phyloP scores from a whole-genome alignment of 345 rosid species.

The Psidium friedrichsthalianum region DNA sequence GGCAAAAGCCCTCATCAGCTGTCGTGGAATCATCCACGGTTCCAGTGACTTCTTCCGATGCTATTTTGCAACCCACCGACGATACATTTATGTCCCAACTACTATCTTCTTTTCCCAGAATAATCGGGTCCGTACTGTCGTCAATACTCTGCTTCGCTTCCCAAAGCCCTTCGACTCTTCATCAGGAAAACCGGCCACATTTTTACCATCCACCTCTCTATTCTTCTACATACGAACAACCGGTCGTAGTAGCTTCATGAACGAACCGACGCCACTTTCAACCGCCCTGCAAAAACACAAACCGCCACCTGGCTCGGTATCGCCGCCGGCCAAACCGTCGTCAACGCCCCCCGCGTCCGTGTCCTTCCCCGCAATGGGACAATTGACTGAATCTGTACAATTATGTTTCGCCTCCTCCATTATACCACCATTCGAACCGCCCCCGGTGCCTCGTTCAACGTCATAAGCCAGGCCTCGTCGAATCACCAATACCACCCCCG shows the following conservation, averaged over 20 bases:
- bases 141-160: neutral
- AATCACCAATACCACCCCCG: neutral
- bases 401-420: neutral
- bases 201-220: neutral
- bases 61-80: neutral
- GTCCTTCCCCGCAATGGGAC: neutral
- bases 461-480: neutral
- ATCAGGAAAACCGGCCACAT: neutral
- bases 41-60: neutral
- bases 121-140: neutral
- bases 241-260: neutral
- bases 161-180: neutral
- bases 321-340: neutral
- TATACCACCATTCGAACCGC: neutral
- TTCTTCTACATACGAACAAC: neutral
- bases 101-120: neutral
- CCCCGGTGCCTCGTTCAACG: neutral
- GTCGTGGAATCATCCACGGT: neutral
- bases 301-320: constrained; percentile 15
- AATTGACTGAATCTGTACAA: neutral
- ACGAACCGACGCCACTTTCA: neutral
- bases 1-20: neutral
- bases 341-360: neutral
- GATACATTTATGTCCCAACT: neutral
- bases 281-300: neutral